Evolutionary conservation across 768 basidiomycete genomes (phyloP).

Genomic region (Filobasidium wieringae): DNA sequence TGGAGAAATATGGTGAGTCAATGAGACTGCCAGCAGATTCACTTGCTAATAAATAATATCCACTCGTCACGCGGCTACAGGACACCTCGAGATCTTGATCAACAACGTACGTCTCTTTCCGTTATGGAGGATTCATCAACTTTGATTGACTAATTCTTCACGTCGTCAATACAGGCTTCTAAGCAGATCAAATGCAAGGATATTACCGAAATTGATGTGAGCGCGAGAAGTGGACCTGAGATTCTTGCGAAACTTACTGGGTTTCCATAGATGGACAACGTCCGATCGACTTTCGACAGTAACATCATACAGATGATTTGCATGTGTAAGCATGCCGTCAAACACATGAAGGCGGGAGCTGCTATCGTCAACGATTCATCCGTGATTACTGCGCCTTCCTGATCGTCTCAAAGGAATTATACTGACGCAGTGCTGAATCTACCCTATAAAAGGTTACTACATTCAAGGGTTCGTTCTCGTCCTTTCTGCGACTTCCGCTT

Average conservation of each 20-base stretch:
- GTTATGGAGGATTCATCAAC: neutral
- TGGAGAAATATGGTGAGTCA: slow-evolving; percentile 40
- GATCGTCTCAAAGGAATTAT: too few relatives aligned
- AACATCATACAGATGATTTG: slow-evolving; percentile 56
- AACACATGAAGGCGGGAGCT: slow-evolving; percentile 50
- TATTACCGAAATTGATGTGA: slow-evolving; percentile 44
- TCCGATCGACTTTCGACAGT: slow-evolving; percentile 48
- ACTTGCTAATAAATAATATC: too few relatives aligned
- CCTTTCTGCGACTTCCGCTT: neutral
- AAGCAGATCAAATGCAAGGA: slow-evolving; percentile 44
- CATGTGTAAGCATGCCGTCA: slow-evolving; percentile 49
- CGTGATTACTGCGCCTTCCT: too few relatives aligned
- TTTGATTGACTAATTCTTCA: neutral
- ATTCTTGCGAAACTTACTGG: neutral
- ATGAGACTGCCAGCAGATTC: too few relatives aligned
- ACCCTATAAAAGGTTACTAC: too few relatives aligned
- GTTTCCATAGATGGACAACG: slow-evolving; percentile 41
- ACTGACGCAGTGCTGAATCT: too few relatives aligned
- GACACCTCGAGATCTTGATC: slow-evolving; percentile 17
- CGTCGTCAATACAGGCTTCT: slow-evolving; percentile 38
- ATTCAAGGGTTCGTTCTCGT: slow-evolving; percentile 33
- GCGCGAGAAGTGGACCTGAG: slow-evolving; percentile 1
- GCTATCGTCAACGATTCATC: slow-evolving; percentile 54
- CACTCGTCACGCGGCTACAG: too few relatives aligned
- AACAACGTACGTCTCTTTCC: slow-evolving; percentile 13